Evolutionary conservation across 2,329 filamentous ascomycete genomes (phyloP).

Genomic region (Verticillium alfalfae): DNA sequence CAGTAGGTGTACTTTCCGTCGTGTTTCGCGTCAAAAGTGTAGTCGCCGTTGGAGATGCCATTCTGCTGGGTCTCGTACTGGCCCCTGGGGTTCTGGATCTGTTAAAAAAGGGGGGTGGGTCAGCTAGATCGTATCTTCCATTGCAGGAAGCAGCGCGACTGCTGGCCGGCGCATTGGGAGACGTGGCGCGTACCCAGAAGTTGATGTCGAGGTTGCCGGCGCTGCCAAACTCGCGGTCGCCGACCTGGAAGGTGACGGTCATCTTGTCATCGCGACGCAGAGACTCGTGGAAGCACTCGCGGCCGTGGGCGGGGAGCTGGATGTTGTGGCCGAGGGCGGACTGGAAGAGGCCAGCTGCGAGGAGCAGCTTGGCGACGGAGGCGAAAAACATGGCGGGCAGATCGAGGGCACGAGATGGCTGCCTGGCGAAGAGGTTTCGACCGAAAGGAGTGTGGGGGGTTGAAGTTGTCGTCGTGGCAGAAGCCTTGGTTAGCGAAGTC

Average conservation of each 20-base stretch:
- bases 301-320: conserved; percentile 83
- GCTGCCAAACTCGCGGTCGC: conserved; percentile 90
- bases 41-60: conserved; percentile 82
- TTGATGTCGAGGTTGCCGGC: conserved; percentile 94
- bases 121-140: conserved; percentile 2
- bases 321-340: conserved; percentile 86
- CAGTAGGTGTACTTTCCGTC: conserved; percentile 95
- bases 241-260: conserved; percentile 98
- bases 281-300: conserved; percentile 95
- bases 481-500: neutral
- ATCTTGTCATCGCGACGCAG: conserved; percentile 94
- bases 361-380: conserved; percentile 35
- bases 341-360: conserved; percentile 39
- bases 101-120: conserved; percentile 4
- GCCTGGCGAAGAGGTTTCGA: neutral
- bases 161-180: neutral
- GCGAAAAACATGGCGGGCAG: conserved; percentile 33
- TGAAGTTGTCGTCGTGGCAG: neutral
- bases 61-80: conserved; percentile 76
- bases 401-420: neutral
- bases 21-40: conserved; percentile 77
- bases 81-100: conserved; percentile 74
- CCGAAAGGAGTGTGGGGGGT: neutral
- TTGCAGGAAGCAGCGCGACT: neutral
- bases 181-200: conserved; percentile 70